Evolutionary conservation across 2,329 filamentous ascomycete species (phyloP).

Genomic region (Colletotrichum sp.): DNA sequence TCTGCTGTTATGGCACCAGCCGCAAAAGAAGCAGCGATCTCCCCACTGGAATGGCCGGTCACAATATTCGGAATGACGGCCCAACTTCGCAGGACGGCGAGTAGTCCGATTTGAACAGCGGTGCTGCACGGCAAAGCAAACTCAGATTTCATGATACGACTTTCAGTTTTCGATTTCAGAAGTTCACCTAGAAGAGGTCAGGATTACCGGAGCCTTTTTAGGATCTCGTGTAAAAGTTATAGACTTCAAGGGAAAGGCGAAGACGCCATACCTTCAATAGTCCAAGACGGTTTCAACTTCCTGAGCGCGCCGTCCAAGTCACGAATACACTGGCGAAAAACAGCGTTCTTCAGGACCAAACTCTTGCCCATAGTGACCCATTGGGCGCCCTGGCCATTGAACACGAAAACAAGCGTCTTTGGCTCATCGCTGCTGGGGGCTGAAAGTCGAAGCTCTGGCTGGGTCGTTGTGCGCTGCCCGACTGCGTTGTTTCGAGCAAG

Average conservation of each 20-base stretch:
- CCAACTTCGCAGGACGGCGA: constrained; percentile 37
- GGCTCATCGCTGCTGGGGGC: constrained; percentile 21
- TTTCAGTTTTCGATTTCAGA: not conserved
- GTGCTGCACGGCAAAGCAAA: constrained; percentile 37
- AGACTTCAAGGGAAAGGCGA: not conserved
- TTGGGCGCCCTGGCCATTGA: constrained; percentile 21
- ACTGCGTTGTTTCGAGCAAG: constrained; percentile 8
- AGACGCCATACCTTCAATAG: not conserved
- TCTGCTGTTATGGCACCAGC: constrained; percentile 35
- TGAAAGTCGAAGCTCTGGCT: not conserved
- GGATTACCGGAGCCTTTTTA: not conserved
- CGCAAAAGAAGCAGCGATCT: constrained; percentile 49
- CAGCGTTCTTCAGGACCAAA: not conserved
- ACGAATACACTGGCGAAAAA: constrained; percentile 13
- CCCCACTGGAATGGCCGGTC: constrained; percentile 47
- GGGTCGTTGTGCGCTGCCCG: not conserved
- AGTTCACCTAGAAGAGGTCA: constrained; percentile 11
- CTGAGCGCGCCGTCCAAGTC: constrained; percentile 34
- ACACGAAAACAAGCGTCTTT: constrained; percentile 23
- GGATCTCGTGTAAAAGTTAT: not conserved
- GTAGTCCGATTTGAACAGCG: constrained; percentile 40
- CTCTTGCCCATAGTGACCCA: constrained; percentile 16
- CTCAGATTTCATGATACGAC: constrained; percentile 8
- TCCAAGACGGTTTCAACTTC: constrained; percentile 11
- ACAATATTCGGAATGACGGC: constrained; percentile 35